Percentiles rank a stretch among this genome's conserved stretches.
Evolutionary conservation across 2,329 filamentous ascomycete species (phyloP).

Genomic region (Epichloe glyceriae): DNA sequence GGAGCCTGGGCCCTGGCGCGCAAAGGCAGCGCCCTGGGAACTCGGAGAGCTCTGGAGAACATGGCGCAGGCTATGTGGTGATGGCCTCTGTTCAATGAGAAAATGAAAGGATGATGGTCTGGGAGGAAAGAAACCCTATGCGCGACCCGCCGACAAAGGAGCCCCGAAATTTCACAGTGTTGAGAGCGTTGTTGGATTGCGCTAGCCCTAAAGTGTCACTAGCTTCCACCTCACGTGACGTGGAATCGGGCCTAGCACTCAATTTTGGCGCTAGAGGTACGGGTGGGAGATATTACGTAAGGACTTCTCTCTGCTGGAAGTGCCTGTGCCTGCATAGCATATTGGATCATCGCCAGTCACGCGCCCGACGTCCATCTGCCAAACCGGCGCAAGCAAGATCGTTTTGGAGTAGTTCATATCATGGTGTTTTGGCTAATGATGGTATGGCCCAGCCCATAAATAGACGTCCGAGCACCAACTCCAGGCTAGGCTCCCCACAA

Average conservation of each 20-base stretch:
- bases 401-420: constrained; percentile 1
- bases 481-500: not conserved
- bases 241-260: not conserved
- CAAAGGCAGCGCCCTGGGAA: constrained; percentile 46
- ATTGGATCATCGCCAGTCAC: not conserved
- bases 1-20: constrained; percentile 33
- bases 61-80: constrained; percentile 31
- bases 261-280: not conserved
- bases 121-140: constrained; percentile 17
- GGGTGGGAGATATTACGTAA: too few species aligned
- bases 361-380: not conserved
- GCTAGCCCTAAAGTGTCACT: constrained; percentile 17
- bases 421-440: constrained; percentile 10
- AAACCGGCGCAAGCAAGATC: too few species aligned
- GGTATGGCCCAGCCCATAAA: constrained; percentile 5
- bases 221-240: constrained; percentile 15
- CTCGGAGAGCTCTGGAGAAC: constrained; percentile 59
- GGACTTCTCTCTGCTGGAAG: too few species aligned
- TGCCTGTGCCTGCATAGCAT: too few species aligned
- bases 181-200: constrained; percentile 28
- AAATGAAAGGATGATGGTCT: constrained; percentile 9
- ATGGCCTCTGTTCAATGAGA: constrained; percentile 20
- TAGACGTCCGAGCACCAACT: constrained; percentile 9
- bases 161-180: constrained; percentile 32
- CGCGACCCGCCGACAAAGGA: constrained; percentile 8